These are phyloP conservation scores for Lactarius pseudohatsudake DNA, from an alignment of 768 basidiomycete species.

Conservation along the genomic window DNA sequence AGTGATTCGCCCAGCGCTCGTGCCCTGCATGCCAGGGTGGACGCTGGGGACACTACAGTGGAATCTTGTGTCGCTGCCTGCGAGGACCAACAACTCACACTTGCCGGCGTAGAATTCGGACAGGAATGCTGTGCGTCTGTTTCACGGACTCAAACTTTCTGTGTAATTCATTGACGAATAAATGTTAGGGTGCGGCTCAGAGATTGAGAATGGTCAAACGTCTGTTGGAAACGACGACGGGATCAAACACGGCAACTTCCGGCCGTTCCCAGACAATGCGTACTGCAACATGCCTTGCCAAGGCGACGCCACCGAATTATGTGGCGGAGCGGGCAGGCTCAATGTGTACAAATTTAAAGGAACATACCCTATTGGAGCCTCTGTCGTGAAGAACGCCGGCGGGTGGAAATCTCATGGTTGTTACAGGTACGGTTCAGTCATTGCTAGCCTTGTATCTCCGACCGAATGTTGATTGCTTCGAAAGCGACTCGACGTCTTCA, in stretches of 20 bases:
- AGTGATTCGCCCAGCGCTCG: constrained; percentile 39
- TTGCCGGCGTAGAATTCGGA: constrained; percentile 65
- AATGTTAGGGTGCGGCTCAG: not conserved
- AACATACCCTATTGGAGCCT: not conserved
- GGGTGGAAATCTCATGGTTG: not conserved
- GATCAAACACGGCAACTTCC: not conserved
- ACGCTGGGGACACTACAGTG: constrained; percentile 57
- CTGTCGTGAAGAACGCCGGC: not conserved
- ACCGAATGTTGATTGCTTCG: not conserved
- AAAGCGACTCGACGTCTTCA: not conserved
- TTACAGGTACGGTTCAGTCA: not conserved
- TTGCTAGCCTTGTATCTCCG: not conserved
- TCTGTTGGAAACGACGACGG: not conserved
- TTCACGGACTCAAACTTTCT: not conserved
- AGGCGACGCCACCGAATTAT: not conserved
- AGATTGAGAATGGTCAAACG: not conserved
- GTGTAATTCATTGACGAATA: not conserved
- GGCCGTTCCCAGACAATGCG: not conserved
- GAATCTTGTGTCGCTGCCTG: constrained; percentile 65
- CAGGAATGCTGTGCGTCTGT: constrained; percentile 65
- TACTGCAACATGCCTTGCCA: not conserved
- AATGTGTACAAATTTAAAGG: constrained; percentile 1
- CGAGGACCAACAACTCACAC: constrained; percentile 64
- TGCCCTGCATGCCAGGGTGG: constrained; percentile 35
- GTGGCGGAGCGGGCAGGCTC: not conserved